These are phyloP conservation scores for Talaromyces marneffei DNA, from an alignment of 2,329 filamentous ascomycete species.

Conservation along the genomic window DNA sequence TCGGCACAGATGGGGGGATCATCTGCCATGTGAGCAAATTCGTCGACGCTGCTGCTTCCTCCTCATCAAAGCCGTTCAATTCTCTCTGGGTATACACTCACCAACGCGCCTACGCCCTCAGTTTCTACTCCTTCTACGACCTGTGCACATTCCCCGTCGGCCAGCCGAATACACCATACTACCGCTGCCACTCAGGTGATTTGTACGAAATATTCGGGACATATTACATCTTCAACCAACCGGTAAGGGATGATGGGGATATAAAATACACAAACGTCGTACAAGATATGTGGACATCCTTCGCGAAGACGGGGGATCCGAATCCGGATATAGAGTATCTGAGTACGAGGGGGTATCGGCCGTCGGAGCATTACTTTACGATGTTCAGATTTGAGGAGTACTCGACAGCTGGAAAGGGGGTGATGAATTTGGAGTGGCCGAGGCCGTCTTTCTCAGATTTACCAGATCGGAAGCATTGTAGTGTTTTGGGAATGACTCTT, in stretches of 20 bases:
- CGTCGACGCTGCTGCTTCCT: slow-evolving; percentile 6
- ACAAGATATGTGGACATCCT: slow-evolving; percentile 15
- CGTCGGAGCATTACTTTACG: neutral
- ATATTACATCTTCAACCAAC: slow-evolving; percentile 15
- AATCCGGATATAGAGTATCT: slow-evolving; percentile 9
- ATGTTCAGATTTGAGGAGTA: neutral
- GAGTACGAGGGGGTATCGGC: slow-evolving; percentile 3
- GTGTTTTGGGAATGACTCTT: neutral
- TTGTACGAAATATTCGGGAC: slow-evolving; percentile 14
- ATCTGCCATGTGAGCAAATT: slow-evolving; percentile 10
- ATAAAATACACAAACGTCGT: slow-evolving; percentile 14
- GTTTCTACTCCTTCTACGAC: slow-evolving; percentile 11
- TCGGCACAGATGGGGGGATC: slow-evolving; percentile 9
- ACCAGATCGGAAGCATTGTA: slow-evolving; percentile 11
- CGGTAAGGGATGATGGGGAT: slow-evolving; percentile 10
- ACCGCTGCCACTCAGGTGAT: slow-evolving; percentile 12
- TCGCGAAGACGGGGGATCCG: slow-evolving; percentile 12
- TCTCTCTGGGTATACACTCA: slow-evolving; percentile 14
- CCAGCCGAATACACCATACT: slow-evolving; percentile 10
- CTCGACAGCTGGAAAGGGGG: neutral
- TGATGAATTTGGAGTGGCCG: slow-evolving; percentile 12
- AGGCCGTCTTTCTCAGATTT: neutral
- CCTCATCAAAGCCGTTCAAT: slow-evolving; percentile 4
- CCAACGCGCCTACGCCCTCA: slow-evolving; percentile 12
- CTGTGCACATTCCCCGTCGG: slow-evolving; percentile 15